Evolutionary conservation across 768 basidiomycete genomes (phyloP), one percentile per base, ranked within the genome.

Genomic region (Exidia glandulosa): DNA sequence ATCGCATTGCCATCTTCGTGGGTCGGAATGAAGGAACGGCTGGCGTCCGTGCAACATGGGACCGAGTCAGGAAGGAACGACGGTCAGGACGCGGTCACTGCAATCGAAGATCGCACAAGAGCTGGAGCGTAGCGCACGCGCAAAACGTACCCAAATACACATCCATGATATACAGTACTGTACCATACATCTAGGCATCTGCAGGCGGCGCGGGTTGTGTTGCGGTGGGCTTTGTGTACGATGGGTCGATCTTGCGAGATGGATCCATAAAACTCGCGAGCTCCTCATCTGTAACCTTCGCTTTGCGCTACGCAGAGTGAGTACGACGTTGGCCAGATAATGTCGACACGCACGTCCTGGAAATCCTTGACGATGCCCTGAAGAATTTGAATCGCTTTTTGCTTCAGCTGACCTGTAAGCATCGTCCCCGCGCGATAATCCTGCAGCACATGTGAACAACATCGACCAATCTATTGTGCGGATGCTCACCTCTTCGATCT

Each of bases 341-440:
- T 61, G 27, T 23, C 9, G 27, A 23, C 31, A 57, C 77, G 32
- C 62, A 87, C 87, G 68, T 81, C 87, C 75, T 98, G 96, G 78
- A 98, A 98, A 2, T 79, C 80, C 54, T 79, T 81, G 32, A 97
- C 88, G 59, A 96, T 90, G 25, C 79, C 75, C 70, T 96, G 94
- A 13, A 99, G 70, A 56, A 86, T 64, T 58, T 83, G 79, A 61
- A 98, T 97, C 68, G 92, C 95, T 70, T 77, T 83, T 13, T 84
- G 85, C 75, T 99, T 99, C 66, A 99, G 75, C 70, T 98, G 86
- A 4, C 92, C 92, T 0, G 94, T 96, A 57, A 96, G 78, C 58
- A 99, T 70, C 36, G 78, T 81, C 0, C 96, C 96, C 19, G 88
- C 81, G 23, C 93, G 87, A 72, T 99, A 99, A 57, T 95, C 94